Conservation (phyloP, 495 filamentous ascomycete species). For the Cercophora sp. region DNA sequence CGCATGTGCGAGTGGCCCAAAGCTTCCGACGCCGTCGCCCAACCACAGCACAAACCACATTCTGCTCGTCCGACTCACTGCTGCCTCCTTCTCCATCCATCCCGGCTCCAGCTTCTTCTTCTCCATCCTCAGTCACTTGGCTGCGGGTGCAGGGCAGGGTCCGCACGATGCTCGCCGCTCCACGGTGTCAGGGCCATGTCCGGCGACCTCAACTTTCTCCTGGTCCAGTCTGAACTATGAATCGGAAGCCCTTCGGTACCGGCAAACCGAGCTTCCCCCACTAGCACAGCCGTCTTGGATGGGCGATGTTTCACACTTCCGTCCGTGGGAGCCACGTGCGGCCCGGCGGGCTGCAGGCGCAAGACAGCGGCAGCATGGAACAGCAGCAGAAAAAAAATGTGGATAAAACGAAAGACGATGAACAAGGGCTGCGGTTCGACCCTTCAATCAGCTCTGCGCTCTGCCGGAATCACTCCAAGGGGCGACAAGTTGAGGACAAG, state of each 20-base stretch:
- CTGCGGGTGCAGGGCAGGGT: not conserved
- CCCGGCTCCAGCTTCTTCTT: not conserved
- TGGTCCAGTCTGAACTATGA: not conserved
- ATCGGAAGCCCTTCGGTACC: slow-evolving; percentile 12
- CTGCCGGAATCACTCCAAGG: not conserved
- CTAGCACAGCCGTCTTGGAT: slow-evolving; percentile 3
- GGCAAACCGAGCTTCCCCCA: not conserved
- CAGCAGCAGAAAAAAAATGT: not conserved
- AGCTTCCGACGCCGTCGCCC: no score
- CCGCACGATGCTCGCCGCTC: not conserved
- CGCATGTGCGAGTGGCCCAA: not conserved
- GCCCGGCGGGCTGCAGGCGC: slow-evolving; percentile 1
- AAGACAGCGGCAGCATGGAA: not conserved
- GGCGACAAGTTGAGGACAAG: no score
- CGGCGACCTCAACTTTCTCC: slow-evolving; percentile 8
- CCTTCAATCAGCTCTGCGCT: no score
- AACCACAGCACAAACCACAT: not conserved
- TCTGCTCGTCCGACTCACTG: no score
- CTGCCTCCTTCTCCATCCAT: not conserved
- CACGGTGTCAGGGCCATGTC: not conserved
- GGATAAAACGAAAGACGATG: slow-evolving; percentile 2
- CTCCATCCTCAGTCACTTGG: slow-evolving; percentile 3
- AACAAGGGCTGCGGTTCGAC: no score
- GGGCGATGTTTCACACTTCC: slow-evolving; percentile 15
- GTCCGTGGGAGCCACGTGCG: slow-evolving; percentile 21